Evolutionary conservation across 495 filamentous ascomycete genomes (phyloP).

Genomic region (Penicillium diatomitis): DNA sequence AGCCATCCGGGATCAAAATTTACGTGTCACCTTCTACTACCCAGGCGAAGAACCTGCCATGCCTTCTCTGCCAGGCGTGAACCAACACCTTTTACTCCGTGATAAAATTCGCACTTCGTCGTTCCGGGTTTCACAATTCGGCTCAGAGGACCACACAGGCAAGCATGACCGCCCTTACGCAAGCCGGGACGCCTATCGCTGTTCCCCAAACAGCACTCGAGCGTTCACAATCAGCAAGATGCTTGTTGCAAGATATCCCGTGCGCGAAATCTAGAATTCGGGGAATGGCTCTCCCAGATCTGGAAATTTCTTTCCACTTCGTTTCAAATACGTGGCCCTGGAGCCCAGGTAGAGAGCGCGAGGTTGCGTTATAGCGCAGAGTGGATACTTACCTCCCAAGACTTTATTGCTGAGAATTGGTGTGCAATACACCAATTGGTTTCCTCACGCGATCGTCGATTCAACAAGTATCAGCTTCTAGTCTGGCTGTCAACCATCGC

Average conservation of each 20-base stretch:
- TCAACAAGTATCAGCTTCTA: slow-evolving; percentile 33
- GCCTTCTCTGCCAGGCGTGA: background rate
- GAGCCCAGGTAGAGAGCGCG: slow-evolving; percentile 1
- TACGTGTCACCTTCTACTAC: background rate
- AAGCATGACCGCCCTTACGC: background rate
- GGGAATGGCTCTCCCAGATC: background rate
- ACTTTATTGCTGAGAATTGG: slow-evolving; percentile 21
- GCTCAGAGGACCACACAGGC: slow-evolving; percentile 32
- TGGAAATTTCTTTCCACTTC: slow-evolving; percentile 3
- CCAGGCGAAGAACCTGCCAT: background rate
- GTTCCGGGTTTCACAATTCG: slow-evolving; percentile 44
- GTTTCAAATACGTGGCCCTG: slow-evolving; percentile 1
- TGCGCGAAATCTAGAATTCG: slow-evolving; percentile 3
- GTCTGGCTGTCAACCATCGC: slow-evolving; percentile 37
- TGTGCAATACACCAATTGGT: slow-evolving; percentile 26
- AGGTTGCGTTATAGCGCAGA: slow-evolving; percentile 11
- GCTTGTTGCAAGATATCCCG: slow-evolving; percentile 1
- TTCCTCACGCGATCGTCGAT: background rate
- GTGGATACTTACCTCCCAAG: slow-evolving; percentile 5
- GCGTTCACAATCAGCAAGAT: slow-evolving; percentile 6
- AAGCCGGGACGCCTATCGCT: background rate
- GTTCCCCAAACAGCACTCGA: background rate
- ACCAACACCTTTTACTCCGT: background rate
- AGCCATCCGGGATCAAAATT: slow-evolving; percentile 18
- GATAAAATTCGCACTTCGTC: slow-evolving; percentile 34